Evolutionary conservation across 2,329 filamentous ascomycete species (phyloP).

Genomic region (Torrubiella hemipterigena): DNA sequence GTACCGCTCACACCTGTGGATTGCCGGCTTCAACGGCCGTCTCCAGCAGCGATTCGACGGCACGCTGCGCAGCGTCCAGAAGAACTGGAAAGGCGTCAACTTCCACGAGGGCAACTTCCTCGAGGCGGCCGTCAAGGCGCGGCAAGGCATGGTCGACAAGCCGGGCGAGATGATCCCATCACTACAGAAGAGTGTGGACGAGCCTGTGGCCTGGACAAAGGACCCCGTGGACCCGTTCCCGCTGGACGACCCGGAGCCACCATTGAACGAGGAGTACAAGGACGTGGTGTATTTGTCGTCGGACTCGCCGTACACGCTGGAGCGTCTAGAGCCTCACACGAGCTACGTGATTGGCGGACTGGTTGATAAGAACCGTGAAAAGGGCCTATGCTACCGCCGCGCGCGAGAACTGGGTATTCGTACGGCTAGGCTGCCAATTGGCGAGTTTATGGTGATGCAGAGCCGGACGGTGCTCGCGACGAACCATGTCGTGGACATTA

Average conservation of each 20-base stretch:
- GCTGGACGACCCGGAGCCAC: conserved; percentile 19
- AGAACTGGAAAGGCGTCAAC: conserved; percentile 66
- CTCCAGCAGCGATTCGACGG: conserved; percentile 72
- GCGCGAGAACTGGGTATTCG: conserved; percentile 65
- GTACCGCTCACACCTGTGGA: conserved; percentile 58
- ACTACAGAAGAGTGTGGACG: conserved; percentile 29
- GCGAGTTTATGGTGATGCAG: conserved; percentile 87
- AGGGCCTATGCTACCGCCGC: conserved; percentile 80
- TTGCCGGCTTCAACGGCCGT: conserved; percentile 67
- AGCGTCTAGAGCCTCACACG: conserved; percentile 72
- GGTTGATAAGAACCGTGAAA: conserved; percentile 93
- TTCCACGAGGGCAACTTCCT: conserved; percentile 68
- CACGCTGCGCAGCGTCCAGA: conserved; percentile 57
- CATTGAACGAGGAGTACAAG: conserved; percentile 18
- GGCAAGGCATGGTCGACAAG: conserved; percentile 52
- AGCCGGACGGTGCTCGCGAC: conserved; percentile 79
- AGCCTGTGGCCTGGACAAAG: conserved; percentile 16
- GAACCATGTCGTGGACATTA: conserved; percentile 95
- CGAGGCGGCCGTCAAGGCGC: conserved; percentile 52
- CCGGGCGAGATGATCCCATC: conserved; percentile 50
- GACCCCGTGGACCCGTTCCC: conserved; percentile 21
- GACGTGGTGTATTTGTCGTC: conserved; percentile 78
- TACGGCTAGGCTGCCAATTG: conserved; percentile 86
- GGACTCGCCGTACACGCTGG: conserved; percentile 78
- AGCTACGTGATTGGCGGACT: conserved; percentile 90